phyloP scores from a whole-genome alignment of 306 rosid species.

The Sicyos edulis region DNA sequence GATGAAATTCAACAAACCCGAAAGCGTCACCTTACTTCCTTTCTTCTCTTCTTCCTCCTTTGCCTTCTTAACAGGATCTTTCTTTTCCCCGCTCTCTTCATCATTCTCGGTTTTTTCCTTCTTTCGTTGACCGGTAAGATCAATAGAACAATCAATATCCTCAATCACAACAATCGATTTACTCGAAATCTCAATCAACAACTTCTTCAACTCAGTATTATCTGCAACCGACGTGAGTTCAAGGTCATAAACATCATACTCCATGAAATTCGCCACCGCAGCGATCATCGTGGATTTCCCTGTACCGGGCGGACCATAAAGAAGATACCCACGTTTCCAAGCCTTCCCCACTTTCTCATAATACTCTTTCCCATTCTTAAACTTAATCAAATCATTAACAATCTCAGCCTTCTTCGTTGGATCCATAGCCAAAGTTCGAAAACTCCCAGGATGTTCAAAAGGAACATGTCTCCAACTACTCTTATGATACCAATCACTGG shows the following conservation, averaged over 20 bases:
- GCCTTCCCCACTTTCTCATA: conserved; percentile 55
- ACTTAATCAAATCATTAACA: conserved; percentile 35
- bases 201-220: conserved; percentile 38
- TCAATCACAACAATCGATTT: conserved; percentile 51
- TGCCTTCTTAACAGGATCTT: not conserved
- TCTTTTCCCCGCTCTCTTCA: not conserved
- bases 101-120: conserved; percentile 19
- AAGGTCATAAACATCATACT: conserved; percentile 56
- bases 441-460: conserved; percentile 30
- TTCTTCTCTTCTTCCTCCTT: conserved; percentile 23
- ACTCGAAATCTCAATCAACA: conserved; percentile 41
- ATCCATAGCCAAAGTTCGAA: conserved; percentile 50
- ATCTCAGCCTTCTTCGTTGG: conserved; percentile 35
- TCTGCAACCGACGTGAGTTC: conserved; percentile 48
- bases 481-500: conserved; percentile 48
- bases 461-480: conserved; percentile 26
- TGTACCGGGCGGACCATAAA: too few relatives aligned
- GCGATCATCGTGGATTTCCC: too few relatives aligned
- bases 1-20: conserved; percentile 27
- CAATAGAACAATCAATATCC: conserved; percentile 68
- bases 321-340: not conserved
- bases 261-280: too few relatives aligned
- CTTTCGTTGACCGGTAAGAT: conserved; percentile 43
- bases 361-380: conserved; percentile 40
- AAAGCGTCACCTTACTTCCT: conserved; percentile 25